Conservation (phyloP, 176 grass and related monocot species). For the Ensete ventricosum region DNA sequence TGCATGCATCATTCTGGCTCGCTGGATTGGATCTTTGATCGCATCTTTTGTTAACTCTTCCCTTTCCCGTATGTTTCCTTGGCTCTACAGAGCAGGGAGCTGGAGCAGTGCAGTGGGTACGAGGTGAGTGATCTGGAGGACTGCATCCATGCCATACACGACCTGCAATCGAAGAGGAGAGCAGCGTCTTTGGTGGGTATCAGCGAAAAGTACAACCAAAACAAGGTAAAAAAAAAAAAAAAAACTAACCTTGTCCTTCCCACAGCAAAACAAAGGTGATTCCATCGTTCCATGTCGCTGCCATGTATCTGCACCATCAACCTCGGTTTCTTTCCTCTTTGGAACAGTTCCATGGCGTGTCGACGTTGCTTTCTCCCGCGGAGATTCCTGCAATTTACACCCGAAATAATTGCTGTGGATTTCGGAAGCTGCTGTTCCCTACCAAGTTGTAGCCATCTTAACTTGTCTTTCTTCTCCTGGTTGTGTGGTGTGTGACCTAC, state of each 20-base stretch:
- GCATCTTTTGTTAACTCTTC: too few relatives aligned
- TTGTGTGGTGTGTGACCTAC: too few relatives aligned
- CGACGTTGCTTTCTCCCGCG: slow-evolving; percentile 38
- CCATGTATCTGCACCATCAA: neutral
- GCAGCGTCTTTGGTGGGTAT: neutral
- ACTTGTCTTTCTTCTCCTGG: too few relatives aligned
- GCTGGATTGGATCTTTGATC: neutral
- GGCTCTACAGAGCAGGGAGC: neutral
- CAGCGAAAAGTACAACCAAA: slow-evolving; percentile 13
- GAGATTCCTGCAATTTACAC: slow-evolving; percentile 43
- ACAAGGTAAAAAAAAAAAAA: neutral
- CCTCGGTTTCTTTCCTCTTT: neutral
- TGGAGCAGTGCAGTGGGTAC: slow-evolving; percentile 1
- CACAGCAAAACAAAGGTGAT: too few relatives aligned
- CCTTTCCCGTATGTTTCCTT: neutral
- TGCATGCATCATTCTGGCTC: neutral
- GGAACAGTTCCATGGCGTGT: slow-evolving; percentile 69
- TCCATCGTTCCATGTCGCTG: neutral
- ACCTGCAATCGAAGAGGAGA: slow-evolving; percentile 8
- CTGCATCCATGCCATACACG: slow-evolving; percentile 6
- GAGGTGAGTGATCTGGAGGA: neutral
- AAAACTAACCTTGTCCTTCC: neutral
- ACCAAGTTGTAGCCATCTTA: too few relatives aligned
- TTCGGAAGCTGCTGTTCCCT: too few relatives aligned
- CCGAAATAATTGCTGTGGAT: too few relatives aligned